Conservation (phyloP, 1,139 yeast genomes). For the Pichia sorboxylosa region DNA sequence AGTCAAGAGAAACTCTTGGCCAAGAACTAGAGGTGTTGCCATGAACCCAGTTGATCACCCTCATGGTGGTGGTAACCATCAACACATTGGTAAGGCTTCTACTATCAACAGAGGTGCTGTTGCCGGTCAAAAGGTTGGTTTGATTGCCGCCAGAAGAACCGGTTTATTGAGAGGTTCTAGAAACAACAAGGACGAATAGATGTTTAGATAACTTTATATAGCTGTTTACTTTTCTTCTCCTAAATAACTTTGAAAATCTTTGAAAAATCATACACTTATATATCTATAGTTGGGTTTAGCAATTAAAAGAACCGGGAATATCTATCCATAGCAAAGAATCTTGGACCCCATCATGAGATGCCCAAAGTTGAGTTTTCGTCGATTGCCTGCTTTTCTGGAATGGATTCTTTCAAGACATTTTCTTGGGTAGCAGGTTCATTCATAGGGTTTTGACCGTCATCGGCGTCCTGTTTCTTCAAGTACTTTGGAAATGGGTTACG, state of each 20-base stretch:
- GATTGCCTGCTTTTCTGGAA: not conserved
- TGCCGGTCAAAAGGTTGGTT: conserved; percentile 99
- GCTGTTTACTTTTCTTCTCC: conserved; percentile 7
- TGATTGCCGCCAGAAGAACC: conserved; percentile 99
- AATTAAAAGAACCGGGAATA: no score
- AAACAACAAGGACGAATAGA: conserved; percentile 36
- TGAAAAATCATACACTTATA: not conserved
- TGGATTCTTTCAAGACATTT: not conserved
- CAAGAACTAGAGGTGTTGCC: conserved; percentile 99
- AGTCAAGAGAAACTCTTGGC: conserved; percentile 99
- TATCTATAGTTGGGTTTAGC: not conserved
- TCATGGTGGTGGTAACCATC: conserved; percentile 99
- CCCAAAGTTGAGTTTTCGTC: not conserved
- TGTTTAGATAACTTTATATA: no score
- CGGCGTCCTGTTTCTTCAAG: not conserved
- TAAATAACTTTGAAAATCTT: conserved; percentile 5
- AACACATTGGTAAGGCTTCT: conserved; percentile 99
- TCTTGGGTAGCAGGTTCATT: not conserved
- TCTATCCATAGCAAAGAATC: no score
- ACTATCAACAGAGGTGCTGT: conserved; percentile 99
- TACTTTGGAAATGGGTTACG: conserved; percentile 10
- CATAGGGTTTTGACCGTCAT: not conserved
- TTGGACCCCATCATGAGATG: not conserved
- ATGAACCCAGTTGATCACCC: conserved; percentile 99
- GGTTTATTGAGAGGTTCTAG: conserved; percentile 99